A percentile compares a stretch with the other conserved stretches of the same genome.
phyloP scores from a whole-genome alignment of 1,284 basidiomycete species.

The Cystobasidium sp. region DNA sequence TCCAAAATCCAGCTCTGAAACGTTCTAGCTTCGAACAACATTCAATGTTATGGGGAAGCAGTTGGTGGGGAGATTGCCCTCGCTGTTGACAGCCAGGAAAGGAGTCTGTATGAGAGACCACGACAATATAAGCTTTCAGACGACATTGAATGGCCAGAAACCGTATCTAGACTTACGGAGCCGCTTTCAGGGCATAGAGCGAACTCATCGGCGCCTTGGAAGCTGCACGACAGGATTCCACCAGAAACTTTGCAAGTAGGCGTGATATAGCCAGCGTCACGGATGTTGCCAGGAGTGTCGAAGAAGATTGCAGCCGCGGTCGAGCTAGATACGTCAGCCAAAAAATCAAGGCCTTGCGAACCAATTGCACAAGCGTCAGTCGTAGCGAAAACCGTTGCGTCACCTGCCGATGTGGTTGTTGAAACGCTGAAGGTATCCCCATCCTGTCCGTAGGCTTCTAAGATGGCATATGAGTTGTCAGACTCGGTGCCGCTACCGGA shows the following conservation, averaged over 20 bases:
- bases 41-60: conserved; percentile 18
- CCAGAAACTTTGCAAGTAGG: conserved; percentile 16
- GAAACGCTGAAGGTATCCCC: conserved; percentile 5
- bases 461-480: conserved; percentile 19
- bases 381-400: conserved; percentile 15
- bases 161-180: not conserved
- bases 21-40: not conserved
- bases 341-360: not conserved
- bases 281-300: conserved; percentile 30
- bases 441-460: conserved; percentile 3
- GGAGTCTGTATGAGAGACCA: not conserved
- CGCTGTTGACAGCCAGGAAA: conserved; percentile 16
- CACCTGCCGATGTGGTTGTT: conserved; percentile 6
- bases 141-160: too few species aligned
- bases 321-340: conserved; percentile 19
- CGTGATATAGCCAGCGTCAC: conserved; percentile 9
- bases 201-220: conserved; percentile 5
- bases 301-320: conserved; percentile 24
- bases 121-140: not conserved
- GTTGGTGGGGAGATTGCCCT: conserved; percentile 4
- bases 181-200: conserved; percentile 22
- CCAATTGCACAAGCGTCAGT: conserved; percentile 22
- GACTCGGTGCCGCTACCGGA: conserved; percentile 19
- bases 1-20: not conserved
- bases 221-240: conserved; percentile 24